Evolutionary conservation across 1,284 basidiomycete species (phyloP), one percentile per base, ranked within the genome.

Genomic region (Neolentinus lepideus): DNA sequence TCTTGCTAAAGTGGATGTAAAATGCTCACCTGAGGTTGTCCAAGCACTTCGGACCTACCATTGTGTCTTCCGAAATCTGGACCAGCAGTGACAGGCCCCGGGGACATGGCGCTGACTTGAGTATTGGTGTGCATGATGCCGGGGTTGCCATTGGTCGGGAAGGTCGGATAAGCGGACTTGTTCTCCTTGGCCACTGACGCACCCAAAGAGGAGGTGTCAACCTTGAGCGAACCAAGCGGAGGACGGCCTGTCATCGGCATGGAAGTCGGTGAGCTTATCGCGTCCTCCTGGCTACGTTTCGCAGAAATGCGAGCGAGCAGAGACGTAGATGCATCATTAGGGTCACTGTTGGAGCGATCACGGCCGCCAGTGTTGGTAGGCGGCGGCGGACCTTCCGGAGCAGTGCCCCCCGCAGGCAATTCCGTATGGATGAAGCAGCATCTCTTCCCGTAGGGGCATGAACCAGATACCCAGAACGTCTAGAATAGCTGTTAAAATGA

Each of bases 371-470:
- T 64, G 54, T 73, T 71, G 58, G 75, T 70, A 26, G 81, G 76
- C 22, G 84, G 76, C 33, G 78, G 70, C 26, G 66, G 67, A 47
- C 72, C 75, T 27, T 76, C 75, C 46, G 75, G 75, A 55, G 78
- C 71, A n/a, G 71, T 71, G 46, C 81, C 83, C 25, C 78, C 74
- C 54, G 80, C 75, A 35, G 89, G 88, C 46, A 90, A 75, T 63
- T 92, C 89, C 2, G 90, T 92, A 64, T 93, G 90, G 62, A 93
- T 92, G 76, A 93, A 93, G 73, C 90, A 93, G 68, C 90, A 92
- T 58, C 92, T 76, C 70, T 92, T 91, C 53, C 91, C 92, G 63
- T 94, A 94, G 0, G 90, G 91, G 67, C 92, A 94, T 16, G 88
- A 89, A 24, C 92, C 92, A 53, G 90, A 91, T 21, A 92, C 88